phyloP scores from a whole-genome alignment of 805 yeast genomes.

The Candida takata region DNA sequence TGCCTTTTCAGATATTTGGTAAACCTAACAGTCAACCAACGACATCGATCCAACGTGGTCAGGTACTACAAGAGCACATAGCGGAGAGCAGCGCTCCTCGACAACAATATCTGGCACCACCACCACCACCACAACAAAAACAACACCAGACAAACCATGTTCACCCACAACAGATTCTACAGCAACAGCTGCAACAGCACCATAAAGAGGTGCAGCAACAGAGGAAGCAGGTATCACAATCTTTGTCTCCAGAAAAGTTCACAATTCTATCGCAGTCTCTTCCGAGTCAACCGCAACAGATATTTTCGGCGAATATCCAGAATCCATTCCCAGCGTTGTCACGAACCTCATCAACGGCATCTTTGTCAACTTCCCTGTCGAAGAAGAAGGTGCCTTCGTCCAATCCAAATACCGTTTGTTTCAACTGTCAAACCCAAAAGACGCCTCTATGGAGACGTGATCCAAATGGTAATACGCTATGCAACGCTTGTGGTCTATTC shows the following conservation, averaged over 20 bases:
- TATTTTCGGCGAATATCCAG: neutral
- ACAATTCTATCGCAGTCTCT: slow-evolving; percentile 6
- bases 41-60: slow-evolving; percentile 12
- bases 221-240: slow-evolving; percentile 1
- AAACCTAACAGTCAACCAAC: slow-evolving; percentile 1
- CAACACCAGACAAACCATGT: slow-evolving; percentile 4
- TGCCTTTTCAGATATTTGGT: slow-evolving; percentile 6
- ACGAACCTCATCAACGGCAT: slow-evolving; percentile 10
- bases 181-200: slow-evolving; percentile 10
- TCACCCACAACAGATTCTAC: slow-evolving; percentile 14
- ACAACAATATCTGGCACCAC: too few relatives aligned
- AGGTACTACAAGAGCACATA: slow-evolving; percentile 9
- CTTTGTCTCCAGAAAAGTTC: slow-evolving; percentile 2
- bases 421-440: slow-evolving; percentile 82
- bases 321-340: slow-evolving; percentile 2
- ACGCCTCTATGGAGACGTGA: slow-evolving; percentile 94
- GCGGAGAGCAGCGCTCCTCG: too few relatives aligned
- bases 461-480: slow-evolving; percentile 81
- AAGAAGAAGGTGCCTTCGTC: slow-evolving; percentile 20
- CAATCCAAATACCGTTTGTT: slow-evolving; percentile 41
- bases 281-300: slow-evolving; percentile 8
- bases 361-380: slow-evolving; percentile 16
- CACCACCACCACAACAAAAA: slow-evolving; percentile 3
- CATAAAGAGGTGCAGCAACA: slow-evolving; percentile 3
- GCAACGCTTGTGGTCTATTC: slow-evolving; percentile 94